A percentile compares a stretch with the other conserved stretches of the same genome.
These are phyloP conservation scores for Mucor velutinosus DNA, from an alignment of 371 early-diverging fungal species.

Conservation along the genomic window DNA sequence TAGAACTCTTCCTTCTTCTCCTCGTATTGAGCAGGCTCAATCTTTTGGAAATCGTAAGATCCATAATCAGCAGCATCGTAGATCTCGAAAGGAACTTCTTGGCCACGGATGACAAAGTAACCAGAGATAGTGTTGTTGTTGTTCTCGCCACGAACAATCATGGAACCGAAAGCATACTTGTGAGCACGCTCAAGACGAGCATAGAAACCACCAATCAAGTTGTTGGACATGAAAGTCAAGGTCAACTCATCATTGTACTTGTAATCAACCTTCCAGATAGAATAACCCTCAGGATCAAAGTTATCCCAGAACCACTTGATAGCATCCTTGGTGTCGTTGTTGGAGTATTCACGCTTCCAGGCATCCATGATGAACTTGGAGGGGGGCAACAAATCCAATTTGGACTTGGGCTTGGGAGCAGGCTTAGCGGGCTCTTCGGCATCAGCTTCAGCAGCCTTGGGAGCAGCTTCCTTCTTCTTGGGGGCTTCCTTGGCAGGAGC, in stretches of 20 bases:
- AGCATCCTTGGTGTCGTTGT: conserved; percentile 90
- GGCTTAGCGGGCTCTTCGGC: conserved; percentile 62
- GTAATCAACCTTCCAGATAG: conserved; percentile 89
- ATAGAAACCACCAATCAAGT: conserved; percentile 92
- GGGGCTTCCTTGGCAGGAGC: conserved; percentile 62
- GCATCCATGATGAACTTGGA: conserved; percentile 83
- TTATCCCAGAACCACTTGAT: conserved; percentile 94
- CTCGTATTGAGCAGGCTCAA: conserved; percentile 69
- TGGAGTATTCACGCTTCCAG: conserved; percentile 97
- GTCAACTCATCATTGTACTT: conserved; percentile 93
- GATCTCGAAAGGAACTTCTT: conserved; percentile 86
- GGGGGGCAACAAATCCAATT: conserved; percentile 86
- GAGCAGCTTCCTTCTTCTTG: conserved; percentile 68
- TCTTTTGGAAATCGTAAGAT: conserved; percentile 83
- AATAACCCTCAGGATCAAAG: conserved; percentile 86
- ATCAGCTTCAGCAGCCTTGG: conserved; percentile 62
- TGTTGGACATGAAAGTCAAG: conserved; percentile 86
- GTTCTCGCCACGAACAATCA: conserved; percentile 86
- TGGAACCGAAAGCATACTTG: conserved; percentile 94
- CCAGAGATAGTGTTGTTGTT: conserved; percentile 91
- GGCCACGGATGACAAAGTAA: conserved; percentile 93
- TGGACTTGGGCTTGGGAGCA: conserved; percentile 90
- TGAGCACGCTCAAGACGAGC: conserved; percentile 91
- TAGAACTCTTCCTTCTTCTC: conserved; percentile 54
- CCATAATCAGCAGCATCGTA: conserved; percentile 89